Conservation (phyloP, 805 yeast genomes). For the Kuraishia ogatae region DNA sequence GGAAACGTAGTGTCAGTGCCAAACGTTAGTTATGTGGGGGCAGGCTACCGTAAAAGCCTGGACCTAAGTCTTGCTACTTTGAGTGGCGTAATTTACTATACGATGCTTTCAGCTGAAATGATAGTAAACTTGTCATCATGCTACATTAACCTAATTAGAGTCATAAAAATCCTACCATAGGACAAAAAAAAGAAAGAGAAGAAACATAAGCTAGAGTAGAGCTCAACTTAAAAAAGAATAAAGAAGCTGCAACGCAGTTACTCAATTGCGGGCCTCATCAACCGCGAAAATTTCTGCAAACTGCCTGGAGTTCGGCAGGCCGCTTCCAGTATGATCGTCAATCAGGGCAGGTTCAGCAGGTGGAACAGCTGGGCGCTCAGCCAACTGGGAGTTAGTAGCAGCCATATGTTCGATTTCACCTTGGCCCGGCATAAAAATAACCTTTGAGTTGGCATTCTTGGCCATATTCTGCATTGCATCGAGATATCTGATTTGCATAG, state of each 20-base stretch:
- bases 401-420: constrained; percentile 25
- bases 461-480: constrained; percentile 79
- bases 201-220: too few relatives aligned
- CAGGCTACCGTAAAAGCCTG: too few relatives aligned
- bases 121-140: neutral
- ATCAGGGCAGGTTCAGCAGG: neutral
- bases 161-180: neutral
- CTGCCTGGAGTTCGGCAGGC: neutral
- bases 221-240: too few relatives aligned
- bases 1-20: neutral
- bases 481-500: constrained; percentile 70
- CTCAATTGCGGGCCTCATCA: neutral
- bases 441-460: constrained; percentile 50
- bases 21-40: neutral
- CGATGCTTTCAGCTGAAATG: too few relatives aligned
- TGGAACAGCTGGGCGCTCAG: neutral
- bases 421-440: constrained; percentile 61
- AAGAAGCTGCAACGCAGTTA: neutral
- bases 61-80: too few relatives aligned
- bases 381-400: neutral
- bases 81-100: too few relatives aligned
- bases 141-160: neutral
- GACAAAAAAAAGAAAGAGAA: too few relatives aligned
- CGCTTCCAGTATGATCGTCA: neutral
- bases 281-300: neutral